Evolutionary conservation across 164 flowering plant genomes (phyloP).

Genomic region (Tetrastigma voinierianum): DNA sequence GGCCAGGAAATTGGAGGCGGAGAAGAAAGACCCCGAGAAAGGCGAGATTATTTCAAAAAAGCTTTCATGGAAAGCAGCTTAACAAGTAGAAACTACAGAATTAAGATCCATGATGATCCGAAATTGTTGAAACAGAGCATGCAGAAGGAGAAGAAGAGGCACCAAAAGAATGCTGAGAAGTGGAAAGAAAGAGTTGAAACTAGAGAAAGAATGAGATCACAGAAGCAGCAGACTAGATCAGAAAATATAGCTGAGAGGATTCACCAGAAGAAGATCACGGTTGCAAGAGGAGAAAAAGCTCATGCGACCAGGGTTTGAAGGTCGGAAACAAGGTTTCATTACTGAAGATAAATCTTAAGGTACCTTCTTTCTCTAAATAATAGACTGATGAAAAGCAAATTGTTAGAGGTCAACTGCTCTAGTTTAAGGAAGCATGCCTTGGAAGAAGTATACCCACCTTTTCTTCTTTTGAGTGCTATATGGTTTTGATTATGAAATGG

Average conservation of each 20-base stretch:
- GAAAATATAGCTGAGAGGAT: constrained; percentile 58
- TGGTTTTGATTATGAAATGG: no score
- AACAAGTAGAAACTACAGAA: constrained; percentile 63
- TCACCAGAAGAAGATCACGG: constrained; percentile 64
- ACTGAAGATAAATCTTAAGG: constrained; percentile 28
- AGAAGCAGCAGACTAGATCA: constrained; percentile 69
- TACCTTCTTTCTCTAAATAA: neutral
- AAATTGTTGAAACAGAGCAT: constrained; percentile 65
- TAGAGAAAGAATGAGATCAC: constrained; percentile 44
- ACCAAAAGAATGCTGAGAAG: constrained; percentile 63
- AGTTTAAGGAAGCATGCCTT: no score
- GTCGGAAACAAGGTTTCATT: constrained; percentile 73
- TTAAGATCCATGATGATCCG: constrained; percentile 83
- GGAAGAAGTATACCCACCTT: no score
- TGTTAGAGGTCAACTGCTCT: no score
- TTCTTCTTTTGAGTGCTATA: no score
- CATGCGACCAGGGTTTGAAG: constrained; percentile 90
- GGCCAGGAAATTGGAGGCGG: constrained; percentile 60
- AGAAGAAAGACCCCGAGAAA: constrained; percentile 69
- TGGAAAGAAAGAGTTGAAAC: constrained; percentile 81
- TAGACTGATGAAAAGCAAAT: neutral
- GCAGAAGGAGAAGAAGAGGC: constrained; percentile 77
- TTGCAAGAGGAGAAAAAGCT: constrained; percentile 92
- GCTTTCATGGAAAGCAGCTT: constrained; percentile 80
- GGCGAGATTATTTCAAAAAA: constrained; percentile 50